A percentile compares a stretch with the other conserved stretches of the same genome.
These are phyloP conservation scores for Neofusicoccum parvum DNA, from an alignment of 2,329 filamentous ascomycete genomes.

Conservation along the genomic window DNA sequence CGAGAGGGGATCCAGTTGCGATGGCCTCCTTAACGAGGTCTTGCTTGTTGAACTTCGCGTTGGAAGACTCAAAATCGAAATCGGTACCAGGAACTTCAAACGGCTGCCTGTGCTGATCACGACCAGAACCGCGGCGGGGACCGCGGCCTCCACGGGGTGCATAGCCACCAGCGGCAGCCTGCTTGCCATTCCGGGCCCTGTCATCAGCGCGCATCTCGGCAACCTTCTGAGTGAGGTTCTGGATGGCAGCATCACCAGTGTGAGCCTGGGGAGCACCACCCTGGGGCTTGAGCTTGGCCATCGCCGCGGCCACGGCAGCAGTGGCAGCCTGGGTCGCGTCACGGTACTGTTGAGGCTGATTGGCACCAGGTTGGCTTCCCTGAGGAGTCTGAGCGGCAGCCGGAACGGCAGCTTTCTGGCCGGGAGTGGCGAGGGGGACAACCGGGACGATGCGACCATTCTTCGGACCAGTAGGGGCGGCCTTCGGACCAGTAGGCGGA, in stretches of 20 bases:
- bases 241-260: constrained; percentile 55
- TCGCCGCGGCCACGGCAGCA: constrained; percentile 77
- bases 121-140: constrained; percentile 51
- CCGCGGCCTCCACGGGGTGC: constrained; percentile 47
- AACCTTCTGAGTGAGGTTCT: constrained; percentile 74
- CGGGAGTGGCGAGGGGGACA: constrained; percentile 61
- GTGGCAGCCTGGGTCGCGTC: constrained; percentile 75
- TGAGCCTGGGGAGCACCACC: constrained; percentile 30
- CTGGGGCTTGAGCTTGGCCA: constrained; percentile 63
- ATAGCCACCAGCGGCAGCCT: constrained; percentile 47
- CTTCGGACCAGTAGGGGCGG: constrained; percentile 46
- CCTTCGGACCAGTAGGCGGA: constrained; percentile 36
- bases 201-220: constrained; percentile 73
- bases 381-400: constrained; percentile 39
- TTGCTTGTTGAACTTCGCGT: constrained; percentile 88
- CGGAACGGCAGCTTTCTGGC: constrained; percentile 38
- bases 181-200: constrained; percentile 52
- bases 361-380: constrained; percentile 28
- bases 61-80: constrained; percentile 86
- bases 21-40: constrained; percentile 88
- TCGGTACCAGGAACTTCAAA: constrained; percentile 89
- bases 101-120: constrained; percentile 50
- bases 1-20: constrained; percentile 71
- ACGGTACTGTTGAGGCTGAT: constrained; percentile 44
- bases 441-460: constrained; percentile 63